phyloP scores from a whole-genome alignment of 1,139 yeast species.

The Candida frijolesensis region DNA sequence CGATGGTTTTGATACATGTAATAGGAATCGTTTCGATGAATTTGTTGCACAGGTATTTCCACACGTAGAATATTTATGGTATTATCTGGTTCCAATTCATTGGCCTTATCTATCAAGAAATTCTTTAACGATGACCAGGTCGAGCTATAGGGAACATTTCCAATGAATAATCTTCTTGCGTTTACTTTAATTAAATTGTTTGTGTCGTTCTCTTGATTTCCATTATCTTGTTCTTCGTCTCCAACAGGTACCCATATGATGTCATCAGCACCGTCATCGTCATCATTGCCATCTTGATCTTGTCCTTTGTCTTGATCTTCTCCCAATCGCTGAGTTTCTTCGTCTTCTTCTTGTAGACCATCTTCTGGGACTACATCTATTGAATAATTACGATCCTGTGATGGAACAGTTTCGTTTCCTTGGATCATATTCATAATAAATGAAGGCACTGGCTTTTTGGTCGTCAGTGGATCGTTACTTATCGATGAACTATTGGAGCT shows the following conservation, averaged over 20 bases:
- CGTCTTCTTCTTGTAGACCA: constrained; percentile 4
- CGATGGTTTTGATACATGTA: constrained; percentile 3
- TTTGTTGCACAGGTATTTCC: constrained; percentile 53
- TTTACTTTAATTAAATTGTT: constrained; percentile 30
- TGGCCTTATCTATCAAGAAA: constrained; percentile 41
- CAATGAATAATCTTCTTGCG: constrained; percentile 49
- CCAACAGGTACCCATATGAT: background rate
- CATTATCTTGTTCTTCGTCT: constrained; percentile 11
- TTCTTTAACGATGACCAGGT: constrained; percentile 59
- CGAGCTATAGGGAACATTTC: constrained; percentile 59
- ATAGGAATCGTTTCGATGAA: constrained; percentile 6
- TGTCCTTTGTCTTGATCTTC: constrained; percentile 10
- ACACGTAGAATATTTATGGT: constrained; percentile 47
- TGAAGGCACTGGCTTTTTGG: constrained; percentile 27
- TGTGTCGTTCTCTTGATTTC: constrained; percentile 32
- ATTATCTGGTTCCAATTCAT: constrained; percentile 29
- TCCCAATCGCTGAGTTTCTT: constrained; percentile 9
- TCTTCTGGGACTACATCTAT: background rate
- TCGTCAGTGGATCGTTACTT: constrained; percentile 6
- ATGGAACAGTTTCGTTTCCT: constrained; percentile 9
- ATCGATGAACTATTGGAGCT: constrained; percentile 16
- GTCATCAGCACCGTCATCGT: constrained; percentile 22
- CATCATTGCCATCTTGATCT: constrained; percentile 43
- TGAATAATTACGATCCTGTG: constrained; percentile 8
- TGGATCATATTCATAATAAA: constrained; percentile 34